Evolutionary conservation across 2,329 filamentous ascomycete genomes (phyloP).

Genomic region (Macrophomina phaseolina): DNA sequence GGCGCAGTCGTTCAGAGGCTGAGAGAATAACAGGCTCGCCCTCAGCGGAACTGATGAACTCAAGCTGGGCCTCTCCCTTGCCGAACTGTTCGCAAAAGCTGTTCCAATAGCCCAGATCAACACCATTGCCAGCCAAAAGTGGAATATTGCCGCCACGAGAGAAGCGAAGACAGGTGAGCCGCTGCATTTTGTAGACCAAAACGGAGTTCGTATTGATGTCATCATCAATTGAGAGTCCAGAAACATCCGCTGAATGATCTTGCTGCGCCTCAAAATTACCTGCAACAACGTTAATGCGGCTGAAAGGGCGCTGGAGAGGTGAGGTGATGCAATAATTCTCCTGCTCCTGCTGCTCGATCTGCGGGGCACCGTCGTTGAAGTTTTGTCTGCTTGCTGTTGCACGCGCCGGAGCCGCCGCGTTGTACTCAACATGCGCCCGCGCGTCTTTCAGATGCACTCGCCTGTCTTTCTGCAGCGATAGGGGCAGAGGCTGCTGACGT

Average conservation of each 20-base stretch:
- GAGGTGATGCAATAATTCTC: neutral
- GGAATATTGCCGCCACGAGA: neutral
- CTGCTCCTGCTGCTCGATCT: neutral
- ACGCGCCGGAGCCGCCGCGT: neutral
- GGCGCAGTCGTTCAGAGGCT: neutral
- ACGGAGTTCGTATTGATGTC: neutral
- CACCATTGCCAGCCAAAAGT: neutral
- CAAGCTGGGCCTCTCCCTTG: conserved; percentile 1
- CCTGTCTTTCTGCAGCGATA: neutral
- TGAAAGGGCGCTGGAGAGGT: neutral
- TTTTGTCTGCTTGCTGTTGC: neutral
- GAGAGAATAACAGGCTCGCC: neutral
- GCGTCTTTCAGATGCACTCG: neutral
- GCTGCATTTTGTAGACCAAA: neutral
- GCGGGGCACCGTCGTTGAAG: neutral
- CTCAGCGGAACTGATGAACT: neutral
- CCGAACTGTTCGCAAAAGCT: neutral
- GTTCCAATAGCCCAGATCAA: conserved; percentile 11
- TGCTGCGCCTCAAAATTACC: neutral
- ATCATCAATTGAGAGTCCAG: neutral
- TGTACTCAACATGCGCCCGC: neutral
- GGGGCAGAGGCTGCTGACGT: neutral
- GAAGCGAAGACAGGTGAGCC: conserved; percentile 2
- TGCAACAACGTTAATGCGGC: neutral
- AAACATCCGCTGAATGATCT: neutral